Evolutionary conservation across 2,329 filamentous ascomycete species (phyloP), one percentile per base, ranked within the genome.

Genomic region (Fusarium fracticaudum): DNA sequence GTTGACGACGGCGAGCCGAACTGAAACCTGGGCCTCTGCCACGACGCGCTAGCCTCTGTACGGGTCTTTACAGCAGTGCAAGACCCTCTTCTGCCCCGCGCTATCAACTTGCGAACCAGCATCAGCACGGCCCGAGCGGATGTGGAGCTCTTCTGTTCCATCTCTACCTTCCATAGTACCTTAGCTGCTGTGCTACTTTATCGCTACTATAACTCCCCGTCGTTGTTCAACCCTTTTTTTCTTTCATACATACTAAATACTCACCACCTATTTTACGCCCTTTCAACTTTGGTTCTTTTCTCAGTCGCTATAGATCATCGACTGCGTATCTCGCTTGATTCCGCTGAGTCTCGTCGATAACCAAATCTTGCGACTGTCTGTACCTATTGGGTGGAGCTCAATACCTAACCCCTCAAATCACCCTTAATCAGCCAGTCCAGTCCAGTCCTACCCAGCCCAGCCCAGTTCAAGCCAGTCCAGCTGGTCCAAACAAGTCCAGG

Each of bases 1-100:
- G 76, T 75, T 74, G 64, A 64, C 66, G 65, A 77, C 76, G 67
- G 71, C 71, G 75, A 78, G 58, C 74, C 72, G 75, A 77, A 78
- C 76, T 78, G 76, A 78, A 78, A 78, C 76, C 69, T 77, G 69
- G 74, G 55, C 72, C 75, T 77, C 73, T 72, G 50, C 69, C 63
- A 75, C 72, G 48, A 71, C 64, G 62, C 75, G 60, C 76, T 73
- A 75, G 64, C 72, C 69, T 58, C 43, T 60, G 57, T 38, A 51
- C 33, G 33, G 57, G 20, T 51, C 57, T 38, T 22, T 59, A 63
- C 65, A 65, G 50, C 73, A 62, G 64, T 60, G 53, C 66, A 47
- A 48, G 57, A 37, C 57, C 57, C 57, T 60, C 62, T 55, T 78
- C 69, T 77, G 76, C 74, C 74, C 76, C 69, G 74, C 75, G 76